Evolutionary conservation across 768 basidiomycete genomes (phyloP), one percentile per base, ranked within the genome.

Genomic region (Trametes elegans): DNA sequence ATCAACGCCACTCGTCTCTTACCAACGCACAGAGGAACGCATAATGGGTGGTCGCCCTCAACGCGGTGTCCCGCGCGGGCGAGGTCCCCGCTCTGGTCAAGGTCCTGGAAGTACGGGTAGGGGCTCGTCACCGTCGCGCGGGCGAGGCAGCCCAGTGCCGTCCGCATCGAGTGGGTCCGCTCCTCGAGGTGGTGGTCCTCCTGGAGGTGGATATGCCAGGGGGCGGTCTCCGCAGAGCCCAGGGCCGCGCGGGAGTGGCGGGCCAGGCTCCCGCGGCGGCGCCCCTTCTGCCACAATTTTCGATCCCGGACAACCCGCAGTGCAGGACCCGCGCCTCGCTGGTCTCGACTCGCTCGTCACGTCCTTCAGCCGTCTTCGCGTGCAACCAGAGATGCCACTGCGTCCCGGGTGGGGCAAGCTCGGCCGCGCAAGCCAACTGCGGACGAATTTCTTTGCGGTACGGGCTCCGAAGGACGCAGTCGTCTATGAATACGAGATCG

Each of bases 381-480:
- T 59, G 3, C 27, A 51, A 24, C 56, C 44, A 7, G 53, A 64
- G 45, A 68, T 66, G 57, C 83, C 84, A 9, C 68, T 81, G 7
- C 76, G 84, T 18, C 82, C 83, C 1, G 81, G 81, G 0, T 87
- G 71, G 57, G 84, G 84, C 8, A 82, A 76, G 0, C 56, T 68
- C 3, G 84, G 84, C 23, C 72, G 48, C 8, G 59, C 73, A 0
- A 75, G 82, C 58, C 77, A 67, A 0, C 66, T 87, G 14, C 76
- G 87, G 1, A 75, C 85, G 19, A 88, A 87, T 63, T 85, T 86
- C 69, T 86, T 85, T 65, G 63, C 82, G 0, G 61, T 87, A 10
- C 74, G 65, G 28, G 61, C 79, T n/a, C 75, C 76, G 2, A 74
- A 76, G 40, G 73, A 73, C 0, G 70, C 73, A 0, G 63, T 27